These are phyloP conservation scores for Chaetomium cochliodes DNA, from an alignment of 495 filamentous ascomycete species.

Conservation along the genomic window DNA sequence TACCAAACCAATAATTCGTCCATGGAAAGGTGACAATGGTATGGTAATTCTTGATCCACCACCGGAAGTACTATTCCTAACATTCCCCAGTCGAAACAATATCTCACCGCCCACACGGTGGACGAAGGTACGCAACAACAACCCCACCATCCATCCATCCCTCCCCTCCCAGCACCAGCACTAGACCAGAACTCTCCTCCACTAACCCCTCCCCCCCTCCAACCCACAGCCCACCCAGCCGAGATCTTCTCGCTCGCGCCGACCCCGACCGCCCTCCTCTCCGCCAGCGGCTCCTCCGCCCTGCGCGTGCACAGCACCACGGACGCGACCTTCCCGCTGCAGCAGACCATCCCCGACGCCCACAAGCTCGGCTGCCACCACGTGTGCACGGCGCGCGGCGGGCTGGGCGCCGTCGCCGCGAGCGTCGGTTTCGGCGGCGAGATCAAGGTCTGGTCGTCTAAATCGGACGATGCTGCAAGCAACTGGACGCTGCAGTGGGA, in stretches of 20 bases:
- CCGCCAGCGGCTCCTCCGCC: slow-evolving; percentile 75
- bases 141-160: slow-evolving; percentile 21
- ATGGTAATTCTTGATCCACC: slow-evolving; percentile 3
- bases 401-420: slow-evolving; percentile 66
- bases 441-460: slow-evolving; percentile 67
- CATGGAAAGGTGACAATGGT: slow-evolving; percentile 48
- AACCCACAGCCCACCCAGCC: slow-evolving; percentile 67
- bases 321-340: slow-evolving; percentile 66
- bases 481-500: slow-evolving; percentile 49
- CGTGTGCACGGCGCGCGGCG: slow-evolving; percentile 59
- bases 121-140: slow-evolving; percentile 64
- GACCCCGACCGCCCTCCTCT: slow-evolving; percentile 72
- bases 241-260: slow-evolving; percentile 89
- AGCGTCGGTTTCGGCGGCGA: slow-evolving; percentile 87
- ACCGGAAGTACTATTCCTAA: background rate
- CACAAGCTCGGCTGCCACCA: slow-evolving; percentile 92
- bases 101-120: slow-evolving; percentile 84
- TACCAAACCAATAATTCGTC: background rate
- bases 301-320: slow-evolving; percentile 73
- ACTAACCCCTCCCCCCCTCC: background rate
- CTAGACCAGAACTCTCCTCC: slow-evolving; percentile 2
- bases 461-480: no score
- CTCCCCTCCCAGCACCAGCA: slow-evolving; percentile 1
- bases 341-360: slow-evolving; percentile 69
- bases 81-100: slow-evolving; percentile 84